Evolutionary conservation across 179 eudicot genomes (phyloP), one percentile per base, ranked within the genome.

Genomic region (Carnegiea gigantea): DNA sequence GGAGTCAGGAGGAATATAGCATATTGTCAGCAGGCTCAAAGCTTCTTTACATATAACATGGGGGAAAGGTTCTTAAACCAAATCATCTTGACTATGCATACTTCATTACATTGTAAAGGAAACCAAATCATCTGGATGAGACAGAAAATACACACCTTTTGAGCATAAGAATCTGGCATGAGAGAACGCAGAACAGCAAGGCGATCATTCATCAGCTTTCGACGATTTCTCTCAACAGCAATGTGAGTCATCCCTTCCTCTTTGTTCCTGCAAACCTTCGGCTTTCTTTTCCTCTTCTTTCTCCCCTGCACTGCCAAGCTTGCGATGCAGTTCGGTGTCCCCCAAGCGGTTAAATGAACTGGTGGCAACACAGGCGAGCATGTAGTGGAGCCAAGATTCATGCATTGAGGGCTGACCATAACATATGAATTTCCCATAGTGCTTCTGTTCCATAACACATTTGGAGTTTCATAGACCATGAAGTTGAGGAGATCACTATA

Each of bases 221-320:
- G 83, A 5, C 99, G 92, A 83, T 95, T 94, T 30, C 99, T 86
- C 79, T 95, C 99, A 46, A 95, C 98, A 24, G 92, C 89, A 90
- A 95, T 95, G 89, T 95, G 99, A 0, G 97, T 95, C 95, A 92
- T 92, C 82, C 99, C 97, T 72, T 92, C 97, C 83, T 95, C 97
- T 80, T 89, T 89, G 84, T 94, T 92, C 90, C 92, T 95, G 78
- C 97, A 91, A 38, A 90, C 86, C 78, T 86, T 91, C 0, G 90
- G 89, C 81, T 94, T 79, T 49, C 98, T 83, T 79, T 88, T 82
- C 81, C 97, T 84, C 90, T 91, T 93, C 86, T 92, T 93, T 90
- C 88, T 80, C 44, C 86, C 93, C 73, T 85, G 85, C 23, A 71
- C 89, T 51, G 84, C 88, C 73, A 83, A 78, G 38, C 74, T 81